phyloP scores from a whole-genome alignment of 495 filamentous ascomycete species.

The Tuber brumale region DNA sequence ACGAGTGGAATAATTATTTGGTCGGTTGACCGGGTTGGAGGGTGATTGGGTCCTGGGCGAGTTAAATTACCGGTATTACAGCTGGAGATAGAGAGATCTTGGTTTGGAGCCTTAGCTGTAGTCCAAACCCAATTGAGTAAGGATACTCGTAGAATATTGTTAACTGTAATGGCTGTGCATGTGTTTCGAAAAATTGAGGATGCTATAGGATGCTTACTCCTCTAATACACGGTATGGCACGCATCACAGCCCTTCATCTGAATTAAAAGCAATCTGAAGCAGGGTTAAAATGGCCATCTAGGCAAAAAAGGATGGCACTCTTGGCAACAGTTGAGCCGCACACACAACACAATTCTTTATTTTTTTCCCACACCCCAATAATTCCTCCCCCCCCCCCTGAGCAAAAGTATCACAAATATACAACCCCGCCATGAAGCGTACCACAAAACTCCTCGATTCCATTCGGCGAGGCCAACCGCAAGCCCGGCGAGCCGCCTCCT shows the following conservation, averaged over 20 bases:
- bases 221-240: background rate
- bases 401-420: background rate
- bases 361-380: background rate
- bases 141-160: background rate
- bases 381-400: background rate
- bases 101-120: background rate
- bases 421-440: constrained; percentile 14
- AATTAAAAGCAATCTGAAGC: background rate
- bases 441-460: constrained; percentile 7
- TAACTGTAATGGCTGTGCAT: background rate
- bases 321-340: background rate
- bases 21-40: background rate
- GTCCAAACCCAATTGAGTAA: background rate
- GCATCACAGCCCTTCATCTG: background rate
- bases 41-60: background rate
- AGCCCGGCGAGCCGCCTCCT: constrained; percentile 5
- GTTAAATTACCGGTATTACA: too few relatives aligned
- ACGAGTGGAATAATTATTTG: background rate
- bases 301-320: background rate
- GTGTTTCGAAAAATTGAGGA: background rate
- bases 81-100: background rate
- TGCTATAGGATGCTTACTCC: background rate
- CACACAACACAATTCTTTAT: background rate
- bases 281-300: background rate
- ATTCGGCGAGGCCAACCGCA: background rate